phyloP scores from a whole-genome alignment of 2,329 filamentous ascomycete species.

The Botrytis elliptica region DNA sequence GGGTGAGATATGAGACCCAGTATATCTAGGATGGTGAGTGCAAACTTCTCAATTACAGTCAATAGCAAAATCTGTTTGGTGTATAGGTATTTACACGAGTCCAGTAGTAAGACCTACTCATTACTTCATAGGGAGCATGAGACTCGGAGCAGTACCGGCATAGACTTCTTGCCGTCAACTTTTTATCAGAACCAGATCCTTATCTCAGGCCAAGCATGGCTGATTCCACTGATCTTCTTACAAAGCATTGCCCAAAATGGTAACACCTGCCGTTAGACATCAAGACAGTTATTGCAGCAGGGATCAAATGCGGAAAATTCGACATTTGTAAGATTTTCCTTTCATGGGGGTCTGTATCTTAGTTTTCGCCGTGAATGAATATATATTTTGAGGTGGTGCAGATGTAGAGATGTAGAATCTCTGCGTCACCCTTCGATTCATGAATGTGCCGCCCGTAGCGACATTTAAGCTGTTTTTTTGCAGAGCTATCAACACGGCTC shows the following conservation, averaged over 20 bases:
- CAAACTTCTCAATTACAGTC: background rate
- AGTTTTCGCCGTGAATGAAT: background rate
- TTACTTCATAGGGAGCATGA: background rate
- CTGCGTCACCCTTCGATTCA: background rate
- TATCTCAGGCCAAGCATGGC: background rate
- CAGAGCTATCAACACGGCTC: background rate
- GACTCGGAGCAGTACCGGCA: background rate
- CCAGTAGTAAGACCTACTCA: background rate
- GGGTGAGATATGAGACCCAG: background rate
- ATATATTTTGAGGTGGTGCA: background rate
- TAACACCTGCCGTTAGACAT: slow-evolving; percentile 1
- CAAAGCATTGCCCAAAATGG: background rate
- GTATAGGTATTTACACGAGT: background rate
- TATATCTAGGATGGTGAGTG: background rate
- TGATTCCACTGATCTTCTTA: background rate
- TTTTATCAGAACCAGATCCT: slow-evolving; percentile 3
- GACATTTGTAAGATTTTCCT: background rate
- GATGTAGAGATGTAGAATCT: background rate
- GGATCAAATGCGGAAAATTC: background rate
- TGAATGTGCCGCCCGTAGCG: background rate
- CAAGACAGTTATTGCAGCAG: background rate
- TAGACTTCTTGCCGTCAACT: background rate
- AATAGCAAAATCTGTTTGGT: background rate
- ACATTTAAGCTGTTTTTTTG: background rate
- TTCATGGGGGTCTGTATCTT: background rate